These are phyloP conservation scores for Candida vaughaniae DNA, from an alignment of 805 yeast species.

Conservation along the genomic window DNA sequence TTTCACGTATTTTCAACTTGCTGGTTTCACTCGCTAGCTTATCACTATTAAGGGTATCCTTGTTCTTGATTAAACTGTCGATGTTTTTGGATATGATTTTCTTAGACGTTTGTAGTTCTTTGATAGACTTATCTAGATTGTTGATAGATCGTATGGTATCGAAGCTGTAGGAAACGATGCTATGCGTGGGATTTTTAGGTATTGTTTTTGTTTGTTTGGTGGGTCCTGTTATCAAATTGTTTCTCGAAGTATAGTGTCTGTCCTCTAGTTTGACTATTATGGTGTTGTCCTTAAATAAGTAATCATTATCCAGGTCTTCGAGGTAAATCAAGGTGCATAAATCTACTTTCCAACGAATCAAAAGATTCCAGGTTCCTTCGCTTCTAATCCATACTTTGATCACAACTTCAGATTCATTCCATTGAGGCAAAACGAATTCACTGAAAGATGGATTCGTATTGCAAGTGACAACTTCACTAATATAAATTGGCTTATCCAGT, in stretches of 20 bases:
- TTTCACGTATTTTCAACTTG: slow-evolving; percentile 3
- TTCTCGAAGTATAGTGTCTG: slow-evolving; percentile 18
- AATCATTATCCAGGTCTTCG: slow-evolving; percentile 14
- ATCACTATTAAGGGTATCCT: slow-evolving; percentile 2
- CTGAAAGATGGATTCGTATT: slow-evolving; percentile 27
- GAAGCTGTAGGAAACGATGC: slow-evolving; percentile 23
- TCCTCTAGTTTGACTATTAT: slow-evolving; percentile 20
- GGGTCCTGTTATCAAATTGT: neutral
- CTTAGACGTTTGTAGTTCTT: slow-evolving; percentile 29
- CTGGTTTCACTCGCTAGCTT: slow-evolving; percentile 6
- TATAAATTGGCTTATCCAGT: slow-evolving; percentile 21
- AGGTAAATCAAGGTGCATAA: slow-evolving; percentile 16
- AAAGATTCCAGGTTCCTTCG: slow-evolving; percentile 19
- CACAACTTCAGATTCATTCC: slow-evolving; percentile 10
- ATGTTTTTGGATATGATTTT: slow-evolving; percentile 13
- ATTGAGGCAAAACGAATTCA: slow-evolving; percentile 24
- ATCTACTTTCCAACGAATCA: slow-evolving; percentile 16
- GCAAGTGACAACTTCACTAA: slow-evolving; percentile 28
- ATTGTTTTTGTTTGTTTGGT: neutral
- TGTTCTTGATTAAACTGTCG: slow-evolving; percentile 1
- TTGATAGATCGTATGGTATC: slow-evolving; percentile 29
- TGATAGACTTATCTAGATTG: slow-evolving; percentile 23
- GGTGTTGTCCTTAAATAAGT: slow-evolving; percentile 18
- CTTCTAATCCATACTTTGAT: slow-evolving; percentile 22
- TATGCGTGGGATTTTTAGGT: neutral